Evolutionary conservation across 2,329 filamentous ascomycete species (phyloP), one percentile per base, ranked within the genome.

Genomic region (Rutstroemia sydowiana): DNA sequence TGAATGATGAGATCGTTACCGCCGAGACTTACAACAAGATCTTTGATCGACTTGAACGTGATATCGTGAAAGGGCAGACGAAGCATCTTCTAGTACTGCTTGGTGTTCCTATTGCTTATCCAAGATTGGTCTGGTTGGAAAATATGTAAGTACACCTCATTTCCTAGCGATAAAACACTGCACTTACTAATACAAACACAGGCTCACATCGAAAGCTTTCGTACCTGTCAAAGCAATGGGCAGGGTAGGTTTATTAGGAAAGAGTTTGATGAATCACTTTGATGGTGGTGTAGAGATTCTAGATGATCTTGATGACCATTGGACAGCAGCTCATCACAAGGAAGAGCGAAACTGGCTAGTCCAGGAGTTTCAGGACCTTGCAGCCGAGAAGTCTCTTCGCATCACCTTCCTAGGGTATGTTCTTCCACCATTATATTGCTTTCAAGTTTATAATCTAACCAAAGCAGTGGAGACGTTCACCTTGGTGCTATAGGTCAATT

Each of bases 291-390:
- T 96, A 21, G 93, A 97, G 71, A 82, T 97, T 21, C 75, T 95
- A 14, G 91, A 96, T 66, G 90, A 95, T 61, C 75, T 95, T 18
- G 92, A 97, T 68, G 93, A 98, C 67, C 93, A 98, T 57, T 96
- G 96, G 73, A 96, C 92, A 1, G 88, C 91, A 5, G 82, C 82
- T 57, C 89, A 90, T 46, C 92, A 97, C 75, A 97, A 96, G 70
- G 78, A 81, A 54, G 92, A 97, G 74, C 87, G 92, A 41, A 84
- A 83, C 52, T 75, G 81, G 36, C 75, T 97, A 40, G 76, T 98
- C 37, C 79, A 89, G 62, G 82, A 87, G 59, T 75, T 98, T 36
- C 93, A 98, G 69, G 78, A 82, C 36, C 76, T 97, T 43, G 87
- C 91, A 30, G 84, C 87, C 2, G 86, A 91, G 60, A 93, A 90